phyloP scores from a whole-genome alignment of 352 stramenopile species.

The Stramenopiles sp. region DNA sequence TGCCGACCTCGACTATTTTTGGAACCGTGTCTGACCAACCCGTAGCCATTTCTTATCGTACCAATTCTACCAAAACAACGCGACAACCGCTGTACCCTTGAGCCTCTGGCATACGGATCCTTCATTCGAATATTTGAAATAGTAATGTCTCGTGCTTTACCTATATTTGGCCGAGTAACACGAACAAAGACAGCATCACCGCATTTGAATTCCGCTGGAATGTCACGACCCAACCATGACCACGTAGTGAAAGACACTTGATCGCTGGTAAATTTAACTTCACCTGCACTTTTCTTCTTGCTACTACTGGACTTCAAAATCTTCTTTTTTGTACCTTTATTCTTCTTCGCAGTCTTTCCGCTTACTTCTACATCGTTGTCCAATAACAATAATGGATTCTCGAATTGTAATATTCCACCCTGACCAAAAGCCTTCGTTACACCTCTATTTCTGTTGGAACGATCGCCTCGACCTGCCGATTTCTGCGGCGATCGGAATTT shows the following conservation, averaged over 20 bases:
- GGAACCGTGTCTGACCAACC: background rate
- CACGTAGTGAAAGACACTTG: background rate
- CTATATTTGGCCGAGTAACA: background rate
- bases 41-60: background rate
- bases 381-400: background rate
- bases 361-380: background rate
- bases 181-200: background rate
- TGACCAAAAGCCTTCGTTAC: background rate
- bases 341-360: background rate
- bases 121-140: background rate
- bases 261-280: background rate
- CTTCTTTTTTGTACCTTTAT: too few species aligned
- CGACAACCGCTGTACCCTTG: background rate
- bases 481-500: too few species aligned
- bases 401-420: background rate
- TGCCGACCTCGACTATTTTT: background rate
- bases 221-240: background rate
- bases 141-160: background rate
- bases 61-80: background rate
- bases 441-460: background rate
- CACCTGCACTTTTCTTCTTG: background rate
- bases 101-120: background rate
- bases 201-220: background rate
- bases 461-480: background rate
- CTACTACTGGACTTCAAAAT: too few species aligned